Conservation (phyloP, 164 flowering plant species). For the Berberis vulgaris region DNA sequence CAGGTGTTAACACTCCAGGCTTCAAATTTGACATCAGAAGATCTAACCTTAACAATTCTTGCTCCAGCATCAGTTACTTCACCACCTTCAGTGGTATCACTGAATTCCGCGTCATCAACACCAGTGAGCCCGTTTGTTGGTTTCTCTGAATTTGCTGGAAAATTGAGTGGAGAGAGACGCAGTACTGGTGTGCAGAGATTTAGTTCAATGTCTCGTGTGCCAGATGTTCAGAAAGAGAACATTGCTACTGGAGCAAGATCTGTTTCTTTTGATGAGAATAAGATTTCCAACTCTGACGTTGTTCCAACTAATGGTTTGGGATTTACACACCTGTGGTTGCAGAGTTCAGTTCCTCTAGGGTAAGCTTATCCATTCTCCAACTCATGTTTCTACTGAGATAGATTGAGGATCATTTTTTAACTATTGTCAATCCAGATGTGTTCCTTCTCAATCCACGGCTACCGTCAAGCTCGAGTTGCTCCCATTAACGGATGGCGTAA, state of each 20-base stretch:
- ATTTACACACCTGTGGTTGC: conserved; percentile 92
- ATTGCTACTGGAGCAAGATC: conserved; percentile 21
- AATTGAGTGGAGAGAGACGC: conserved; percentile 24
- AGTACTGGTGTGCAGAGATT: conserved; percentile 26
- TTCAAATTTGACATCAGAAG: conserved; percentile 88
- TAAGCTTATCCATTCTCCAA: conserved; percentile 22
- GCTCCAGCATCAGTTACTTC: conserved; percentile 91
- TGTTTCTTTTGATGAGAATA: conserved; percentile 33
- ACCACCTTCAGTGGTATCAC: conserved; percentile 73
- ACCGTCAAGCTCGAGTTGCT: conserved; percentile 92
- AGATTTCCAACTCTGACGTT: conserved; percentile 39
- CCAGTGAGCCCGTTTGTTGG: conserved; percentile 63
- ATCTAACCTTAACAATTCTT: conserved; percentile 83
- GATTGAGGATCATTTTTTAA: conserved; percentile 1
- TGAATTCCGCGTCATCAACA: conserved; percentile 66
- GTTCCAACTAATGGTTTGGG: conserved; percentile 59
- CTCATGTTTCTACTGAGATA: conserved; percentile 3
- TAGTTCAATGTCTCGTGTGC: conserved; percentile 23
- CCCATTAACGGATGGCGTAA: conserved; percentile 94
- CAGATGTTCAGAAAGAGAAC: conserved; percentile 31
- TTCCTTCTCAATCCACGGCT: conserved; percentile 84
- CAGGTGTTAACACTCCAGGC: conserved; percentile 97
- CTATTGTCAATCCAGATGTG: conserved; percentile 44
- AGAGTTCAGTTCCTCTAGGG: conserved; percentile 98
- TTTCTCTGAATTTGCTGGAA: conserved; percentile 40